phyloP scores from a whole-genome alignment of 345 rosid genomes.

The Cochlearia excelsa region DNA sequence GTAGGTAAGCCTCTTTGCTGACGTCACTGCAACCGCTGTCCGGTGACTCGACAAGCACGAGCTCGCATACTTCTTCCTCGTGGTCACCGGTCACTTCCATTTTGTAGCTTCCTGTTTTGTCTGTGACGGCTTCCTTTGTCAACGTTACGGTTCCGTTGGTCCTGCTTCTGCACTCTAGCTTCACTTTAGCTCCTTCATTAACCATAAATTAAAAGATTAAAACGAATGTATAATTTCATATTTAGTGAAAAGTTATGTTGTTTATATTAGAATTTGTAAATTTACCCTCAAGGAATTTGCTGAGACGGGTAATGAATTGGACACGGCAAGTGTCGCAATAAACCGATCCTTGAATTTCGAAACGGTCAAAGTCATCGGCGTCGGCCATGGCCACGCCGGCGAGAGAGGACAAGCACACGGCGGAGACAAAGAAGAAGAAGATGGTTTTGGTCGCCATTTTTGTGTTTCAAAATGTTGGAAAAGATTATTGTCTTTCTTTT shows the following conservation, averaged over 20 bases:
- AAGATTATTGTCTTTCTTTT: constrained; percentile 12
- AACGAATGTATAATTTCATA: no score
- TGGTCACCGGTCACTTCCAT: constrained; percentile 54
- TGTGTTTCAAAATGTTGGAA: constrained; percentile 8
- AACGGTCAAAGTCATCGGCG: constrained; percentile 29
- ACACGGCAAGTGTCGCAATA: constrained; percentile 63
- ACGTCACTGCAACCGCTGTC: constrained; percentile 44
- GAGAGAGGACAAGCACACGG: constrained; percentile 44
- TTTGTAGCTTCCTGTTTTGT: constrained; percentile 41
- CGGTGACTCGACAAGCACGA: constrained; percentile 39
- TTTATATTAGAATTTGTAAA: neutral
- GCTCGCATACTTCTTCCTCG: constrained; percentile 61
- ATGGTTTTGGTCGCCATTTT: constrained; percentile 33
- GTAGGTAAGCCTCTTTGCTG: constrained; percentile 32
- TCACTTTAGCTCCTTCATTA: constrained; percentile 49
- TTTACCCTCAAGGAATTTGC: constrained; percentile 44
- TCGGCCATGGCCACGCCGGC: constrained; percentile 33
- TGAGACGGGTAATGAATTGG: constrained; percentile 52
- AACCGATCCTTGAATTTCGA: constrained; percentile 51
- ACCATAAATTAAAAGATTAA: neutral
- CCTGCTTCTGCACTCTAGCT: constrained; percentile 52
- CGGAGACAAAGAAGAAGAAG: constrained; percentile 42
- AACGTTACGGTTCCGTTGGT: constrained; percentile 35
- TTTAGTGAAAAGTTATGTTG: no score
- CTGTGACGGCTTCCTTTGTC: constrained; percentile 41